Evolutionary conservation across 257 asterid species (phyloP).

Genomic region (Solanum commersonii): DNA sequence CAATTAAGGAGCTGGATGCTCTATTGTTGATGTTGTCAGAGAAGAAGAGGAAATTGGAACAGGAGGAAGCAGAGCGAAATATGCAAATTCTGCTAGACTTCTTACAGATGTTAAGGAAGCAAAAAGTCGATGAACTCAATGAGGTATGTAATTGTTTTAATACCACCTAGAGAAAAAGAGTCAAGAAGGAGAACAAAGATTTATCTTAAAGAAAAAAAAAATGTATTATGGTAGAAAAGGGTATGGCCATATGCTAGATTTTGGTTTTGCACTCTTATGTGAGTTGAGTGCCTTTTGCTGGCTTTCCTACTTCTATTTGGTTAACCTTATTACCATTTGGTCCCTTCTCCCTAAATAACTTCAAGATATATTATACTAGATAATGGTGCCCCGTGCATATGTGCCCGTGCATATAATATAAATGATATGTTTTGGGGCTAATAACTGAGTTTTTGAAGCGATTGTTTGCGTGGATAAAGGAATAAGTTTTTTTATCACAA

Average conservation of each 20-base stretch:
- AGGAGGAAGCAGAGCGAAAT: conserved; percentile 78
- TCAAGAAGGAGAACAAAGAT: not conserved
- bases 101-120: conserved; percentile 51
- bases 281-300: not conserved
- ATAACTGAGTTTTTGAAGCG: no score
- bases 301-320: not conserved
- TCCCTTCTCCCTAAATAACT: not conserved
- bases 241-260: not conserved
- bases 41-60: conserved; percentile 72
- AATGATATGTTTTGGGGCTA: no score
- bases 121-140: conserved; percentile 52
- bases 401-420: no score
- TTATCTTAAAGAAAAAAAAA: not conserved
- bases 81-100: conserved; percentile 69
- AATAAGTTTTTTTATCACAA: no score
- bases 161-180: not conserved
- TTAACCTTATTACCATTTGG: not conserved
- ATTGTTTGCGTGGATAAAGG: no score
- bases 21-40: conserved; percentile 49
- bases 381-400: no score
- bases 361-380: not conserved
- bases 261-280: not conserved
- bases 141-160: conserved; percentile 40
- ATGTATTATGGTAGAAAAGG: not conserved
- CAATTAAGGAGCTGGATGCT: conserved; percentile 57